Percentiles rank a stretch among this genome's conserved stretches.
These are phyloP conservation scores for Amoeboaphelidium protococcarum DNA, from an alignment of 371 early-diverging fungal genomes.

Conservation along the genomic window DNA sequence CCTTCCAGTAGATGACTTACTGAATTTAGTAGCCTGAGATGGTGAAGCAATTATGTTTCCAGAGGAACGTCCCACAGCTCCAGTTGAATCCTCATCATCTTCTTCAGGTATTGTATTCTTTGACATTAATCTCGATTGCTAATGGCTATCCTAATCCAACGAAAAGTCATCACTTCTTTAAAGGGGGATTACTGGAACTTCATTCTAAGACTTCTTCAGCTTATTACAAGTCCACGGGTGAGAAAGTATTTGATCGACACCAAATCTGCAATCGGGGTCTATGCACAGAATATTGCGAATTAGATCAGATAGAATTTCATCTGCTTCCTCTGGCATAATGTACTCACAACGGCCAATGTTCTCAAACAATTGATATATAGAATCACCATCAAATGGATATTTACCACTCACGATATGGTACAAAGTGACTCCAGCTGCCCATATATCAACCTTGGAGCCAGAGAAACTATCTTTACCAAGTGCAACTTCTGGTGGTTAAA, in stretches of 20 bases:
- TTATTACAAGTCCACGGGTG: neutral
- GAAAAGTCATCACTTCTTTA: too few species aligned
- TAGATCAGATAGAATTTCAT: neutral
- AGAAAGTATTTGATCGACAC: neutral
- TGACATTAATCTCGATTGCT: too few species aligned
- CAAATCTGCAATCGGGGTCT: neutral
- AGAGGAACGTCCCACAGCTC: too few species aligned
- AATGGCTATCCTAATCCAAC: too few species aligned
- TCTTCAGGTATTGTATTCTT: too few species aligned
- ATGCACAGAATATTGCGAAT: neutral
- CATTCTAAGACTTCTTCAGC: neutral
- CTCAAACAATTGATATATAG: neutral
- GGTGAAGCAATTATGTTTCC: too few species aligned
- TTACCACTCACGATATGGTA: conserved; percentile 19
- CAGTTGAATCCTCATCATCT: too few species aligned
- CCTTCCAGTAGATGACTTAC: neutral
- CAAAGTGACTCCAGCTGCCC: conserved; percentile 23
- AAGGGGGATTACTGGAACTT: neutral
- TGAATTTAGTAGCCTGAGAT: too few species aligned
- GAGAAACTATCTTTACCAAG: conserved; percentile 8
- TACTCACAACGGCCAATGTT: neutral
- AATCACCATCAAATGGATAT: conserved; percentile 17
- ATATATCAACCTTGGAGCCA: conserved; percentile 18
- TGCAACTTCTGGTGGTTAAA: conserved; percentile 19
- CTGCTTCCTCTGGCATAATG: neutral